These are phyloP conservation scores for Pythium periplocum DNA, from an alignment of 352 stramenopile genomes.

Conservation along the genomic window DNA sequence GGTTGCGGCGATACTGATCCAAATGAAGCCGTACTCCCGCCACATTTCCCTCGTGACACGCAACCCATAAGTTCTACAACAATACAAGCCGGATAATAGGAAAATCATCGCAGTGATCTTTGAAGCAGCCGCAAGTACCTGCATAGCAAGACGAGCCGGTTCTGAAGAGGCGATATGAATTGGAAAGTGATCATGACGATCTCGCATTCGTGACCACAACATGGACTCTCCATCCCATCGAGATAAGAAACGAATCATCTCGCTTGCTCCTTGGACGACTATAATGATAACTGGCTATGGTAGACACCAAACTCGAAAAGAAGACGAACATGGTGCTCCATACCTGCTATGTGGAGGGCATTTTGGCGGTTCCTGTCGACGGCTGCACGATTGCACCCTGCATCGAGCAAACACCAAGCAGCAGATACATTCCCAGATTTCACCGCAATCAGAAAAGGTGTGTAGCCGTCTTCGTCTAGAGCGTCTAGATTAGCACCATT, in stretches of 20 bases:
- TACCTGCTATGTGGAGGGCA: slow-evolving; percentile 44
- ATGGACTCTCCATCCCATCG: slow-evolving; percentile 41
- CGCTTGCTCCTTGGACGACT: slow-evolving; percentile 11
- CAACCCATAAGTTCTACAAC: slow-evolving; percentile 19
- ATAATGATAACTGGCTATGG: not conserved
- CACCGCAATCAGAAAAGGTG: slow-evolving; percentile 39
- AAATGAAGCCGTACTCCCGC: slow-evolving; percentile 4
- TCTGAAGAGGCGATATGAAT: slow-evolving; percentile 27
- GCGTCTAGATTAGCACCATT: slow-evolving; percentile 30
- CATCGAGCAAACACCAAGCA: slow-evolving; percentile 22
- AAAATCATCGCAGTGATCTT: too few relatives aligned
- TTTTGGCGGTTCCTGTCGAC: slow-evolving; percentile 30
- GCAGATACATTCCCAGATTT: slow-evolving; percentile 20
- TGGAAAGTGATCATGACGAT: slow-evolving; percentile 35
- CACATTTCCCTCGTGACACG: not conserved
- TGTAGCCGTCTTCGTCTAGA: slow-evolving; percentile 27
- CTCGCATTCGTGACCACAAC: slow-evolving; percentile 23
- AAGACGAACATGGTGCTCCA: not conserved
- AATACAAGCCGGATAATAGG: too few relatives aligned
- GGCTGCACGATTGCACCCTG: slow-evolving; percentile 23
- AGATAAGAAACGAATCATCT: slow-evolving; percentile 29
- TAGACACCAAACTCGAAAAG: not conserved
- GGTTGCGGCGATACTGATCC: not conserved
- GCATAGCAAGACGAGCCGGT: slow-evolving; percentile 17
- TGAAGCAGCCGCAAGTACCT: slow-evolving; percentile 14